phyloP scores from a whole-genome alignment of 305 asterid species.

The Striga hermonthica region DNA sequence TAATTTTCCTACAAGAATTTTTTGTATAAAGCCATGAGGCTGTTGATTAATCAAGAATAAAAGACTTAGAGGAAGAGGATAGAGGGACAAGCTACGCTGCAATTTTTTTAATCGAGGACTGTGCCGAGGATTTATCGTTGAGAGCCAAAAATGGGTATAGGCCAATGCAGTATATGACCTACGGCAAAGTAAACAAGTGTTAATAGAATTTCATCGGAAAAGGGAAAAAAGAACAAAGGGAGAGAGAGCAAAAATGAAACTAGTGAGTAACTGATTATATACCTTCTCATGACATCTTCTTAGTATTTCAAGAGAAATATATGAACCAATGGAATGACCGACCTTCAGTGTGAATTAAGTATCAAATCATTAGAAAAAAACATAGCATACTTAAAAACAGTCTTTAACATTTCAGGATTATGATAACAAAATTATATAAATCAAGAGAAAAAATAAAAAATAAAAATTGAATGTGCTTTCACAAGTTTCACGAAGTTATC shows the following conservation, averaged over 20 bases:
- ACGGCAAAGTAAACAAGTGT: conserved; percentile 28
- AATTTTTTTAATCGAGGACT: conserved; percentile 56
- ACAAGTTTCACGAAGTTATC: too few relatives aligned
- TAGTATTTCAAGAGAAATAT: conserved; percentile 65
- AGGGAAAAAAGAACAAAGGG: conserved; percentile 13
- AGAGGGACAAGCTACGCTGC: conserved; percentile 42
- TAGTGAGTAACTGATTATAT: conserved; percentile 19
- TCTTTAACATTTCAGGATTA: conserved; percentile 9
- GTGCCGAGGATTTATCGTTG: conserved; percentile 53
- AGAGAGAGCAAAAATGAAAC: neutral
- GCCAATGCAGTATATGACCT: conserved; percentile 64
- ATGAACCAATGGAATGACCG: conserved; percentile 90
- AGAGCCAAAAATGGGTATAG: conserved; percentile 81
- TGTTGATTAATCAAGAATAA: neutral
- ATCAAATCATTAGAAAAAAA: conserved; percentile 22
- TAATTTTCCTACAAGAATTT: neutral
- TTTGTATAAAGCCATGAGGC: neutral
- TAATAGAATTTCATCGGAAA: conserved; percentile 10
- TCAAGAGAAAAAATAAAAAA: neutral
- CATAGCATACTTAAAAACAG: conserved; percentile 1
- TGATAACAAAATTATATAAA: conserved; percentile 4
- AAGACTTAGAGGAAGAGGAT: neutral
- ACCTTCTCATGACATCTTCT: conserved; percentile 71
- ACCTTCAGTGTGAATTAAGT: conserved; percentile 51
- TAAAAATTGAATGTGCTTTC: neutral